Evolutionary conservation across 2,329 filamentous ascomycete species (phyloP), one percentile per base, ranked within the genome.

Genomic region (Penicillium janthinellum): DNA sequence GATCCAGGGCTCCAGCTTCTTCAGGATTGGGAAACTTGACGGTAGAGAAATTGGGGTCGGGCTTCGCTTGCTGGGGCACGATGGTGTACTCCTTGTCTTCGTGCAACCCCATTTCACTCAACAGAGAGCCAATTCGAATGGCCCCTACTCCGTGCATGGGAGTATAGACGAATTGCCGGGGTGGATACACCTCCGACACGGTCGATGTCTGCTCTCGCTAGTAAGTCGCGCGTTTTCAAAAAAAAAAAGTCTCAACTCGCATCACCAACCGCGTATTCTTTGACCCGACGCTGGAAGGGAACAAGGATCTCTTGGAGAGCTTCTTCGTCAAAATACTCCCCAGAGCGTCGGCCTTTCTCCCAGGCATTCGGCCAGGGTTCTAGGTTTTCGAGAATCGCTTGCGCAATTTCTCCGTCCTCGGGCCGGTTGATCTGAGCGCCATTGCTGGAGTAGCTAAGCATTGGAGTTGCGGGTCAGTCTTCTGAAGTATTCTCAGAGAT

Each of bases 341-440:
- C n/a, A 64, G 77, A 60, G 80, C 80, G 81, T 77, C 84, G 28
- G 72, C 79, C 51, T 75, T 75, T 52, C 75, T 75, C 69, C 79
- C 78, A 81, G 20, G 77, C 77, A 39, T 64, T 67, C 25, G 73
- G 65, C 74, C 76, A 77, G 4, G 86, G 84, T 54, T 81, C 77
- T 47, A 85, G 70, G 58, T 88, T 86, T 38, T 80, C 70, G 39
- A 80, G 73, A 52, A 89, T 89, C 2, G 82, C 80, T 38, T 75
- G 74, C 4, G 85, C 82, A 57, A 89, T 89, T 34, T 83, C 82
- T 20, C 69, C 75, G 64, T 88, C 86, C 62, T 85, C 82, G 3
- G 86, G 86, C 10, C 85, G 81, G 55, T 88, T 87, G 64, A 89
- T 88, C 70, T 89, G 86, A 67, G 84, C 86, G 2, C 86, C 86